Evolutionary conservation across 2,329 filamentous ascomycete genomes (phyloP), one percentile per base, ranked within the genome.

Genomic region (Trichoderma semiorbis): DNA sequence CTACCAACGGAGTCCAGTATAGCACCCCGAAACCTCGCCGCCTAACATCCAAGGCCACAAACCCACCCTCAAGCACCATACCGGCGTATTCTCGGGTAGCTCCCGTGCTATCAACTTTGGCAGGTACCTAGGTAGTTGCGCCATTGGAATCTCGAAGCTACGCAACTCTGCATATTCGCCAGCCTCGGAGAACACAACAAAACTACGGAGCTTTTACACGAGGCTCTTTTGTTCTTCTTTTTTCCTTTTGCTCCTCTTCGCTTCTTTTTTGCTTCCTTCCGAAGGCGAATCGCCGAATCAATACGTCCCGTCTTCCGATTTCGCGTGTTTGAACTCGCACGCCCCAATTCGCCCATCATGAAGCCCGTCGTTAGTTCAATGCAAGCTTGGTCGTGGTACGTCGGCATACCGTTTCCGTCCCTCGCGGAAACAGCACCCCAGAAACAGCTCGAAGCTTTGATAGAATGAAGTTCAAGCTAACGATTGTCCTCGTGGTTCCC

Each of bases 381-480:
- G 85, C 95, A 97, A 85, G 95, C 95, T 79, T 98, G 95, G 94
- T 93, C 91, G 85, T 97, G 95, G 95, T 98, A 86, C 80, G 90
- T 82, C 21, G 12, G 21, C 47, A 53, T 32, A 1, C 10, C 18
- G 5, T 21, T 4, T 11, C 55, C 28, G 11, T 21, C 5, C 34
- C 12, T 60, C 30, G 32, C 30, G 57, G 53, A 60, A 57, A 28
- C 12, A 18, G 12, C 10, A 12, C 16, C 28, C 1, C 2, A 58
- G 30, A 10, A 3, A 28, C 24, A 55, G 43, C 21, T 4, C 32
- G 28, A 32, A 10, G 28, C 16, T 58, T 12, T 32, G 10, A 7
- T 32, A 32, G 30, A 32, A 32, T 2, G 4, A 10, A 5, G 18
- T 18, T 21, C 28, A 55, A 47, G 60, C 58, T 69, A 47, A 58